These are phyloP conservation scores for Rhodotorula glutinis DNA, from an alignment of 1,284 basidiomycete genomes.

Conservation along the genomic window DNA sequence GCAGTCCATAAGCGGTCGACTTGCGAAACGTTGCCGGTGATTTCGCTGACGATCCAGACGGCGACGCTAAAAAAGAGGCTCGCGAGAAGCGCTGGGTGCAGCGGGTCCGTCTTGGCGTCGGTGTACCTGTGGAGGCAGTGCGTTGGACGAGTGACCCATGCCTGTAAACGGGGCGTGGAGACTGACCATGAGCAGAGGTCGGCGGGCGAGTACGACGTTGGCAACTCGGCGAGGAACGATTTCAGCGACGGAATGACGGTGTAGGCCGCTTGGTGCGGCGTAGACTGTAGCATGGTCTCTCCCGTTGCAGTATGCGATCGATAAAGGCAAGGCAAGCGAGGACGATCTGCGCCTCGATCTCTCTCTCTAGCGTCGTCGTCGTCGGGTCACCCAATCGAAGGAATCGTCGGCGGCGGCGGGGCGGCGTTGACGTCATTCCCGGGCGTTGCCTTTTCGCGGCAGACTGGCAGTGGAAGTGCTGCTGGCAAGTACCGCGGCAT, in stretches of 20 bases:
- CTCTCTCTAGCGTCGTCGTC: too few relatives aligned
- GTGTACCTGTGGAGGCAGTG: constrained; percentile 7
- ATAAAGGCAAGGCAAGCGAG: too few relatives aligned
- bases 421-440: too few relatives aligned
- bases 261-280: constrained; percentile 1
- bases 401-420: too few relatives aligned
- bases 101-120: constrained; percentile 29
- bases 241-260: constrained; percentile 11
- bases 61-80: constrained; percentile 15
- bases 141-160: too few relatives aligned
- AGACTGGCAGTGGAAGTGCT: too few relatives aligned
- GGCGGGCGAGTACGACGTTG: constrained; percentile 1
- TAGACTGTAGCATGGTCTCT: neutral
- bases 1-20: constrained; percentile 70
- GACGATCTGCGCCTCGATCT: too few relatives aligned
- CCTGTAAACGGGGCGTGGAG: too few relatives aligned
- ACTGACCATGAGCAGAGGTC: constrained; percentile 6
- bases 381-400: too few relatives aligned
- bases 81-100: constrained; percentile 37
- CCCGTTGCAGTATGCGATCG: too few relatives aligned
- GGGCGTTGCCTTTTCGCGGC: too few relatives aligned
- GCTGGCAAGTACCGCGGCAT: too few relatives aligned
- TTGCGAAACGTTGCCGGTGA: constrained; percentile 70
- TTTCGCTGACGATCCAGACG: constrained; percentile 37
- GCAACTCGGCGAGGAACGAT: constrained; percentile 13